Conservation (phyloP, 73 alveolate species). For the Halteria grandinella region DNA sequence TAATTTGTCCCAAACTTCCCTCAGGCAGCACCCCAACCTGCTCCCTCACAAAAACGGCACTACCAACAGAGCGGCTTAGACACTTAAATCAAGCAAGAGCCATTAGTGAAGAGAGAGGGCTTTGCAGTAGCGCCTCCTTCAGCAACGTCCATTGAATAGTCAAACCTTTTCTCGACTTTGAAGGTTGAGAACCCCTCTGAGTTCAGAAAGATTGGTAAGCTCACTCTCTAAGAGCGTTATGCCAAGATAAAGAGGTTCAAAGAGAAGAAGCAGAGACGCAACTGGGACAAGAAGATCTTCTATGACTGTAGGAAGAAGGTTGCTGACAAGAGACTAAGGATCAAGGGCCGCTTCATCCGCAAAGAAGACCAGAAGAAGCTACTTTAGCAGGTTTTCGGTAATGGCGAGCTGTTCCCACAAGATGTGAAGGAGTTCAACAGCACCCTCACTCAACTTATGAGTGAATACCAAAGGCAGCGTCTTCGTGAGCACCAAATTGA, state of each 20-base stretch:
- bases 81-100: too few relatives aligned
- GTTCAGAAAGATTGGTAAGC: conserved; percentile 31
- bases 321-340: conserved; percentile 52
- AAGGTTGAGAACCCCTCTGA: conserved; percentile 36
- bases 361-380: conserved; percentile 39
- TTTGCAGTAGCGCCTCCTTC: too few relatives aligned
- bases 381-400: conserved; percentile 26
- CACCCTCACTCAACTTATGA: conserved; percentile 6
- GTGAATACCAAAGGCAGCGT: conserved; percentile 7
- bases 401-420: conserved; percentile 47
- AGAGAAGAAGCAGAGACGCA: conserved; percentile 20
- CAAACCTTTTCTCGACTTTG: too few relatives aligned
- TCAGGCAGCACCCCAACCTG: too few relatives aligned
- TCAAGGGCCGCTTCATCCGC: conserved; percentile 45
- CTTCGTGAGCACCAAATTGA: not conserved
- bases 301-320: conserved; percentile 51
- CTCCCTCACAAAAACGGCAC: too few relatives aligned
- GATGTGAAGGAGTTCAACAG: conserved; percentile 25
- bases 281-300: conserved; percentile 17
- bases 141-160: too few relatives aligned
- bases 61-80: too few relatives aligned
- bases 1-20: conserved; percentile 17
- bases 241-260: conserved; percentile 15
- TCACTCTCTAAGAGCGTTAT: conserved; percentile 32
- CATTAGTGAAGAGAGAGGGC: too few relatives aligned